Conservation (phyloP, 2,329 filamentous ascomycete species). For the Didymella pomorum region DNA sequence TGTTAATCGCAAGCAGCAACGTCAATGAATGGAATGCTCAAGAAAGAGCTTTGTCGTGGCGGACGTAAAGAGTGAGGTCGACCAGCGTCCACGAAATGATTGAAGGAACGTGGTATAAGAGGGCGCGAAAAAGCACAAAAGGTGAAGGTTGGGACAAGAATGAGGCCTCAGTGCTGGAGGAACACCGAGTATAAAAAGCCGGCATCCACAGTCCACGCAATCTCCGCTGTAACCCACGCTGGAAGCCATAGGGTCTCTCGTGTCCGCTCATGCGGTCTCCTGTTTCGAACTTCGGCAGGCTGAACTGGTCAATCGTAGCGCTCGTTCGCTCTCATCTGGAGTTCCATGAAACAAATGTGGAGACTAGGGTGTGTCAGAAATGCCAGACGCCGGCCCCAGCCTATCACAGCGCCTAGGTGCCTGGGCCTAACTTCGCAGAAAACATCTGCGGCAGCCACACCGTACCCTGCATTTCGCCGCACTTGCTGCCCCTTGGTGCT, state of each 20-base stretch:
- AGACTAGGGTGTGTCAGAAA: conserved; percentile 46
- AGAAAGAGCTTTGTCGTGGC: conserved; percentile 33
- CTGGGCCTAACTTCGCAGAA: conserved; percentile 30
- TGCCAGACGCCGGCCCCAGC: conserved; percentile 27
- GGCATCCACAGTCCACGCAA: conserved; percentile 33
- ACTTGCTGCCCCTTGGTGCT: conserved; percentile 23
- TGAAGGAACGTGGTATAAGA: conserved; percentile 39
- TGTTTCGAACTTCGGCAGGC: conserved; percentile 33
- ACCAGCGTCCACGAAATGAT: conserved; percentile 38
- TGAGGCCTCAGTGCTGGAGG: conserved; percentile 27
- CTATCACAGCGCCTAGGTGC: conserved; percentile 23
- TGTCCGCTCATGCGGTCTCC: conserved; percentile 29
- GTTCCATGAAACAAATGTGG: conserved; percentile 48
- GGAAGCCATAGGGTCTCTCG: conserved; percentile 34
- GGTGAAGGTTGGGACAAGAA: conserved; percentile 40
- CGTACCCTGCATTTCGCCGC: conserved; percentile 33
- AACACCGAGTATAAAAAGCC: conserved; percentile 39
- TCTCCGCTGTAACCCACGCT: conserved; percentile 35
- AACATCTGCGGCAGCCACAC: conserved; percentile 42
- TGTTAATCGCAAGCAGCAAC: conserved; percentile 24
- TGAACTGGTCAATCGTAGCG: conserved; percentile 36
- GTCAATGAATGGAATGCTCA: conserved; percentile 42
- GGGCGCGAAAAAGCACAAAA: conserved; percentile 33
- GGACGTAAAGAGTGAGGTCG: conserved; percentile 38
- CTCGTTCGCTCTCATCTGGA: conserved; percentile 34